Percentiles rank a stretch among this genome's conserved stretches.
Evolutionary conservation across 805 yeast genomes (phyloP).

Genomic region (Pichia californica): DNA sequence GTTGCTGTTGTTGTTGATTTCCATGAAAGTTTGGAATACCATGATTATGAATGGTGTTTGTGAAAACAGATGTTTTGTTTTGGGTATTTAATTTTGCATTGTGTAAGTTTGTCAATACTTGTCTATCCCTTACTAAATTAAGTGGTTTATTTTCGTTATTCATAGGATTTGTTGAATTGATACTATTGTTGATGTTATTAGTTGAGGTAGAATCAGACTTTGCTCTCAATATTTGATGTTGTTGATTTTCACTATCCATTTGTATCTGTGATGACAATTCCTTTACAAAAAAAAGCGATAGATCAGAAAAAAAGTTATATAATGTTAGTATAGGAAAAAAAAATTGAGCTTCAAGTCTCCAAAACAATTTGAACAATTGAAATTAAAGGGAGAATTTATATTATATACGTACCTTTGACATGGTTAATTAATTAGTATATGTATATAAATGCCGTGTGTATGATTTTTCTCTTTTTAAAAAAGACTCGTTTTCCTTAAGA

Average conservation of each 20-base stretch:
- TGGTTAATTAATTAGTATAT: no score
- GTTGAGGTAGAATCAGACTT: conserved; percentile 12
- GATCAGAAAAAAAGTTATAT: not conserved
- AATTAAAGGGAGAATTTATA: no score
- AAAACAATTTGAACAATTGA: no score
- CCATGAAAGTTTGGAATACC: conserved; percentile 3
- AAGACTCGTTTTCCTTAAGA: no score
- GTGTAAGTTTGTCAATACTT: conserved; percentile 4
- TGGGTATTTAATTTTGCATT: conserved; percentile 7
- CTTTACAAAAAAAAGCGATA: conserved; percentile 3
- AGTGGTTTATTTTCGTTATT: not conserved
- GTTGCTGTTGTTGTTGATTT: not conserved
- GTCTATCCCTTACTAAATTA: not conserved
- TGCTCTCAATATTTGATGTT: conserved; percentile 7
- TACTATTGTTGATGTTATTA: conserved; percentile 1
- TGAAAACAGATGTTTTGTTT: conserved; percentile 13
- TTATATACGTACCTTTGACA: no score
- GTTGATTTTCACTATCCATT: conserved; percentile 27
- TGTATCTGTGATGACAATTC: conserved; percentile 26
- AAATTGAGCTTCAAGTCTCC: no score
- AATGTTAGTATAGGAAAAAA: conserved; percentile 2
- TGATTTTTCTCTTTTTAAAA: no score
- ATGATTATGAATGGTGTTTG: conserved; percentile 9
- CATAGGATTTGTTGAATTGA: not conserved
- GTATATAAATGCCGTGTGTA: no score